Percentiles rank a stretch among this genome's conserved stretches.
Evolutionary conservation across 2,329 filamentous ascomycete genomes (phyloP).

Genomic region (Dothideomycetes sp.): DNA sequence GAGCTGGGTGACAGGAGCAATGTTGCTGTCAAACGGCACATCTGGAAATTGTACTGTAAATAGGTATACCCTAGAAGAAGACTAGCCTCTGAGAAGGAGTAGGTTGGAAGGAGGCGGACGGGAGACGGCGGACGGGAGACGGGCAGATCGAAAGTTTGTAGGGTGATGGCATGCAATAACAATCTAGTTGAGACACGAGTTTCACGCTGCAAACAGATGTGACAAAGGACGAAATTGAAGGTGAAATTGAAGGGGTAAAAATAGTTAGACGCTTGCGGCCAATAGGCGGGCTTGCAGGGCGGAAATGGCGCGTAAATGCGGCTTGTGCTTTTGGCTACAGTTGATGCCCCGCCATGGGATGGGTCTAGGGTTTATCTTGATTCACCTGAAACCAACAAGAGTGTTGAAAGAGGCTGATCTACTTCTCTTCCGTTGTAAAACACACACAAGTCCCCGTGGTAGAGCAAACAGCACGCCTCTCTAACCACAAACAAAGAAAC

Average conservation of each 20-base stretch:
- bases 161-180: background rate
- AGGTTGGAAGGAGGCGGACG: conserved; percentile 5
- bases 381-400: background rate
- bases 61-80: too few relatives aligned
- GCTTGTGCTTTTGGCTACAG: conserved; percentile 11
- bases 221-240: conserved; percentile 3
- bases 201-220: conserved; percentile 2
- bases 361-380: conserved; percentile 4
- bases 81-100: too few relatives aligned
- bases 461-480: background rate
- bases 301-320: conserved; percentile 11
- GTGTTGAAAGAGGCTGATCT: background rate
- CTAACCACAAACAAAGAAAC: background rate
- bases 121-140: background rate
- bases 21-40: too few relatives aligned
- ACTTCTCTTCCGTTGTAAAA: too few relatives aligned
- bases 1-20: too few relatives aligned
- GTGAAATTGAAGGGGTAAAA: conserved; percentile 1
- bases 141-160: background rate
- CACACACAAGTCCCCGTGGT: background rate
- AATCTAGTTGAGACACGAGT: conserved; percentile 10
- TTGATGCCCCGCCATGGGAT: conserved; percentile 3
- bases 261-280: conserved; percentile 3
- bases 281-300: conserved; percentile 4
- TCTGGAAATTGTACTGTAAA: too few relatives aligned